A percentile compares a stretch with the other conserved stretches of the same genome.
Conservation (phyloP, 83 land plant genomes). For the Thuja plicata region DNA sequence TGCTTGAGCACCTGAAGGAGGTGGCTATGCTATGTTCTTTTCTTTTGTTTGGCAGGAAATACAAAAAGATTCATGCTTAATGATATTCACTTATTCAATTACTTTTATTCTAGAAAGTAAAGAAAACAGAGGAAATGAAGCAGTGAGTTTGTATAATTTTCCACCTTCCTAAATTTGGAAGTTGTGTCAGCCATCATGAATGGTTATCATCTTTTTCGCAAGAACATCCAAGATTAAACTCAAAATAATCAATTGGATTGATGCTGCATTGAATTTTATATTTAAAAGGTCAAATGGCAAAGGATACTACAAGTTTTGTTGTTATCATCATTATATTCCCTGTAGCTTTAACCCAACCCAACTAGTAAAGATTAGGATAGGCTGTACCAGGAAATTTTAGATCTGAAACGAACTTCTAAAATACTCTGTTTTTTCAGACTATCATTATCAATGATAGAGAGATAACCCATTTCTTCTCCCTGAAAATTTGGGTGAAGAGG, state of each 20-base stretch:
- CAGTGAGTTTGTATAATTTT: not conserved
- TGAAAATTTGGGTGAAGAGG: not conserved
- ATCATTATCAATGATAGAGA: not conserved
- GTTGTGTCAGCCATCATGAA: not conserved
- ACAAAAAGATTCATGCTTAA: not conserved
- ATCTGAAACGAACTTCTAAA: not conserved
- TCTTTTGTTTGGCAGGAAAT: not conserved
- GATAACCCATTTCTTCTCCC: not conserved
- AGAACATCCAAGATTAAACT: not conserved
- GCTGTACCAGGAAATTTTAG: not conserved
- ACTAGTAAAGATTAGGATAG: not conserved
- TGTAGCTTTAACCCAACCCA: not conserved
- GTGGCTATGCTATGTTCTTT: not conserved
- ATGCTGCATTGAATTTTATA: not conserved
- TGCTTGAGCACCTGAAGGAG: not conserved
- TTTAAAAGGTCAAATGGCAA: not conserved
- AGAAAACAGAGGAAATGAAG: not conserved
- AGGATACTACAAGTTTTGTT: not conserved
- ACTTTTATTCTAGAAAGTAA: not conserved
- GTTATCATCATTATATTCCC: not conserved
- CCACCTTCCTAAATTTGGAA: not conserved
- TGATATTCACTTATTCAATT: not conserved
- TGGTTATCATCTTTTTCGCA: not conserved
- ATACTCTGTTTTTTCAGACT: not conserved
- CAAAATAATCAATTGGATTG: not conserved